Conservation (phyloP, 2,329 filamentous ascomycete genomes). For the Paecilomyces variotii region DNA sequence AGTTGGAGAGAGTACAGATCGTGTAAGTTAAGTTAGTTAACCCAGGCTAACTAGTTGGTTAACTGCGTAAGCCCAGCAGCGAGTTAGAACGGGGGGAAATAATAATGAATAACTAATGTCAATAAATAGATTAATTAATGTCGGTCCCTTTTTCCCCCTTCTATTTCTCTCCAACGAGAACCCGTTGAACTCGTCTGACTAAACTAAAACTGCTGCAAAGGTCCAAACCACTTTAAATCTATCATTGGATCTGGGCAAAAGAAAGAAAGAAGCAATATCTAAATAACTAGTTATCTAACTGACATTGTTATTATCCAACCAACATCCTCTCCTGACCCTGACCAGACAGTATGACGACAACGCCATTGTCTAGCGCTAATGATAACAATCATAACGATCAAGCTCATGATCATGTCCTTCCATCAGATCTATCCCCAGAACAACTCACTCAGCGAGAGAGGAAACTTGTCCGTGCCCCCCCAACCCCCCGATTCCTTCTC, state of each 20-base stretch:
- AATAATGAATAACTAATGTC: no score
- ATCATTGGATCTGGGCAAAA: background rate
- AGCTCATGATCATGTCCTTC: background rate
- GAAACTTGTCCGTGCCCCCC: constrained; percentile 17
- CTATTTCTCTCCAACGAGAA: background rate
- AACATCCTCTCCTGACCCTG: background rate
- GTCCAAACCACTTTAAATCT: background rate
- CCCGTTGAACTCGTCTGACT: background rate
- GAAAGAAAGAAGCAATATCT: background rate
- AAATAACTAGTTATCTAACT: no score
- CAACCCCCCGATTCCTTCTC: background rate
- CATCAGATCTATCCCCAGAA: constrained; percentile 5
- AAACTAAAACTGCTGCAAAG: background rate
- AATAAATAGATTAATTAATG: no score
- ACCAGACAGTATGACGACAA: background rate
- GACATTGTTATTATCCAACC: background rate
- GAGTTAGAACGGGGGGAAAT: background rate
- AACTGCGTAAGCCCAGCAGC: background rate
- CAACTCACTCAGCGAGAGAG: constrained; percentile 13
- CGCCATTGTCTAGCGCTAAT: background rate
- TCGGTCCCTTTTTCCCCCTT: no score
- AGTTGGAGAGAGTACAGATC: background rate
- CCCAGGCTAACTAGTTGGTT: background rate
- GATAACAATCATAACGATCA: background rate
- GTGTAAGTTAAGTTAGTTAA: background rate